These are phyloP conservation scores for Coemansia sp. DNA, from an alignment of 192 early-diverging fungal genomes.

Conservation along the genomic window DNA sequence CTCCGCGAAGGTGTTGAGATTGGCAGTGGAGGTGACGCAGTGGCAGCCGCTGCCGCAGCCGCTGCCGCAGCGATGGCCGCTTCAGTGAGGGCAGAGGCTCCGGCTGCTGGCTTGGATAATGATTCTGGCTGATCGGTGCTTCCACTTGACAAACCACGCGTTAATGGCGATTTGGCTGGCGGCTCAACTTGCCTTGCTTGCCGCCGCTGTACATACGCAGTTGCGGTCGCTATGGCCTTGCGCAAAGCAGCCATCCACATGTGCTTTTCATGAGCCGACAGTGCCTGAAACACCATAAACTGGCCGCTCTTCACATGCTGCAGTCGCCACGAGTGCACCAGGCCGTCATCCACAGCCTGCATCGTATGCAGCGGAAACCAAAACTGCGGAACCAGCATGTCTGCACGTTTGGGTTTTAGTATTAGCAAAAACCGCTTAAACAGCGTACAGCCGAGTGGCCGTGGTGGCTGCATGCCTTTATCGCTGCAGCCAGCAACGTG, in stretches of 20 bases:
- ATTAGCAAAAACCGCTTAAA: constrained; percentile 62
- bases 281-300: constrained; percentile 59
- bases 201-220: constrained; percentile 1
- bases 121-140: background rate
- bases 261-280: constrained; percentile 54
- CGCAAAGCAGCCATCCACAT: constrained; percentile 55
- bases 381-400: constrained; percentile 57
- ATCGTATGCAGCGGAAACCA: constrained; percentile 67
- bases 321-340: constrained; percentile 31
- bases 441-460: constrained; percentile 58
- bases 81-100: too few species aligned
- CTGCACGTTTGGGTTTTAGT: constrained; percentile 54
- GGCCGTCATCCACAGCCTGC: constrained; percentile 55
- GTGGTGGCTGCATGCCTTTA: constrained; percentile 3
- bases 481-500: constrained; percentile 18
- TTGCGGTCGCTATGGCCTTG: constrained; percentile 43
- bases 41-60: constrained; percentile 2
- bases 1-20: background rate
- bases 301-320: constrained; percentile 42
- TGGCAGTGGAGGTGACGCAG: background rate
- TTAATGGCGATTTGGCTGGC: background rate
- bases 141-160: too few species aligned
- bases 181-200: background rate
- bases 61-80: constrained; percentile 14
- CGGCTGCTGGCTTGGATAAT: background rate